A percentile compares a stretch with the other conserved stretches of the same genome.
phyloP scores from a whole-genome alignment of 495 filamentous ascomycete species.

The Hyaloscypha variabilis region DNA sequence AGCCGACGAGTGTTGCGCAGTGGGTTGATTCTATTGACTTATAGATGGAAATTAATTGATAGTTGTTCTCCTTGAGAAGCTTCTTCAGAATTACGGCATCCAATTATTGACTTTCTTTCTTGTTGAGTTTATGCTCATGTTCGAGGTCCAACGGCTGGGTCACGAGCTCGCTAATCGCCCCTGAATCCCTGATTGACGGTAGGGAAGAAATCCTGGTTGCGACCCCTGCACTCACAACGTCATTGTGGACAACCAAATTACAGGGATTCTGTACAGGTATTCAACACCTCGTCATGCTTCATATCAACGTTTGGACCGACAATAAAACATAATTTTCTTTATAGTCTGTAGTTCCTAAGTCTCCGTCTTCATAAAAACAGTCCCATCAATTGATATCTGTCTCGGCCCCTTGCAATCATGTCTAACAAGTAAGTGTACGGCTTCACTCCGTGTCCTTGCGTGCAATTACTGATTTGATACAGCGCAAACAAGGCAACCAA shows the following conservation, averaged over 20 bases:
- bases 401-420: too few relatives aligned
- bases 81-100: too few relatives aligned
- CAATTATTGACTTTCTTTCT: too few relatives aligned
- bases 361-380: neutral
- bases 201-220: neutral
- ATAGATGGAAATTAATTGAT: constrained; percentile 42
- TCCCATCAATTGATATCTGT: neutral
- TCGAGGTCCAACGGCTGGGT: too few relatives aligned
- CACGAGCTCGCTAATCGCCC: too few relatives aligned
- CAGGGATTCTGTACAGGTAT: neutral
- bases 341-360: neutral
- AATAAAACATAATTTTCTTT: neutral
- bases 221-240: neutral
- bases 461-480: neutral
- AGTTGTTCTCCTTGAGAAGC: too few relatives aligned
- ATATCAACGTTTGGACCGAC: neutral
- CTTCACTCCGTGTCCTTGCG: neutral
- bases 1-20: neutral
- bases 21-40: neutral
- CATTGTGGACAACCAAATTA: neutral
- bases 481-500: neutral
- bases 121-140: too few relatives aligned
- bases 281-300: neutral
- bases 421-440: neutral
- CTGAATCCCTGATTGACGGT: too few relatives aligned